Evolutionary conservation across 768 basidiomycete species (phyloP).

Genomic region (Zangia roseola): DNA sequence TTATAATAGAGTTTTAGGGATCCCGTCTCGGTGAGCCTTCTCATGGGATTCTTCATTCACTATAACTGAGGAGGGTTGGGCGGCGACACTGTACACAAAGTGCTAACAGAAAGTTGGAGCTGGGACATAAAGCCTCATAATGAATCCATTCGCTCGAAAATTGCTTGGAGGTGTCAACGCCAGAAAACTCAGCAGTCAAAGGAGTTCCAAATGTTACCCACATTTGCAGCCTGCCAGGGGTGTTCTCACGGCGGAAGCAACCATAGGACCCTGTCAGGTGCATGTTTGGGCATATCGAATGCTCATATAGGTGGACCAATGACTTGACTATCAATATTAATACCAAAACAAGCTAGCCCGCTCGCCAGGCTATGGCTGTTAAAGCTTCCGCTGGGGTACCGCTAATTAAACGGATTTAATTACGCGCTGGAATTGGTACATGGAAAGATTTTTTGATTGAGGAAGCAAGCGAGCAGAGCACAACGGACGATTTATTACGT

Average conservation of each 20-base stretch:
- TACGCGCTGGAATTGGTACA: neutral
- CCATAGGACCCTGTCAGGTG: neutral
- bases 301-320: too few species aligned
- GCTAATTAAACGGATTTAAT: slow-evolving; percentile 1
- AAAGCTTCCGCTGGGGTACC: neutral
- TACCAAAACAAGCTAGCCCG: neutral
- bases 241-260: slow-evolving; percentile 12
- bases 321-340: neutral
- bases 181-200: neutral
- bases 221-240: too few species aligned
- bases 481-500: slow-evolving; percentile 16
- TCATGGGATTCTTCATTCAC: slow-evolving; percentile 6
- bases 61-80: neutral
- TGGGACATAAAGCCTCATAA: neutral
- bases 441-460: slow-evolving; percentile 5
- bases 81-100: slow-evolving; percentile 1
- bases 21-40: slow-evolving; percentile 11
- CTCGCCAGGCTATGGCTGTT: too few species aligned
- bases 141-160: neutral
- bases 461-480: too few species aligned
- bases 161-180: neutral
- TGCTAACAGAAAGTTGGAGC: slow-evolving; percentile 6
- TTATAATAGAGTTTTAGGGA: slow-evolving; percentile 36
- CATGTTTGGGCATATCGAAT: slow-evolving; percentile 2
- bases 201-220: too few species aligned